Evolutionary conservation across 108 stramenopile species (phyloP), one percentile per base, ranked within the genome.

Genomic region (Conticribra guillardii): DNA sequence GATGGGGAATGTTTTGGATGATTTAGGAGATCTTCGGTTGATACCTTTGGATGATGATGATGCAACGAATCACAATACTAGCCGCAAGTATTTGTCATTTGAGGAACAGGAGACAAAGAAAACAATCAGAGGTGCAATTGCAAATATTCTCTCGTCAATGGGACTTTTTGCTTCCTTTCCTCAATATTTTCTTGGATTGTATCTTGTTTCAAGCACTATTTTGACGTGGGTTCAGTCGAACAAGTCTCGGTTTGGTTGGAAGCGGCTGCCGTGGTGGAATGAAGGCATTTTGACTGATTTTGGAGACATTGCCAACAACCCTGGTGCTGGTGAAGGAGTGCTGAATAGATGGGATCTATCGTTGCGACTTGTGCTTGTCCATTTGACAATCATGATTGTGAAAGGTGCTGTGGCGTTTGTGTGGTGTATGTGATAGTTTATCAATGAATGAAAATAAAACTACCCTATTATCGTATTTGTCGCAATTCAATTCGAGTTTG

Each of bases 41-140:
- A 52, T 32, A 45, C 52, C 60, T 15, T 61, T 71, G 37, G 70
- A 61, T 44, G 70, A 61, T 44, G 53, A 23, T 49, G 28, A n/a
- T 4, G 47, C 19, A 62, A 29, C 16, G 19, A 22, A 19, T 41
- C 11, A 5, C 11, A 11, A 41, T 41, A 11, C 5, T 9, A 41
- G 11, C 37, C 11, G 37, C n/a, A n/a, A n/a, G n/a, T n/a, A n/a
- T n/a, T n/a, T n/a, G n/a, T n/a, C n/a, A n/a, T n/a, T n/a, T 41
- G 5, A 5, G 5, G 37, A 9, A 41, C 11, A 9, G 37, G 37
- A 41, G 11, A 5, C 37, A 9, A 41, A 11, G 11, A 41, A 5
- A 11, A 41, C 37, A 11, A 41, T 41, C 0, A 37, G 41, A 21
- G 51, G 49, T 18, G 19, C 27, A 4, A 8, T 71, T 15, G 54